Base-by-base conservation (phyloP, 2,329 filamentous ascomycete species). In the Exophiala viscosa region DNA sequence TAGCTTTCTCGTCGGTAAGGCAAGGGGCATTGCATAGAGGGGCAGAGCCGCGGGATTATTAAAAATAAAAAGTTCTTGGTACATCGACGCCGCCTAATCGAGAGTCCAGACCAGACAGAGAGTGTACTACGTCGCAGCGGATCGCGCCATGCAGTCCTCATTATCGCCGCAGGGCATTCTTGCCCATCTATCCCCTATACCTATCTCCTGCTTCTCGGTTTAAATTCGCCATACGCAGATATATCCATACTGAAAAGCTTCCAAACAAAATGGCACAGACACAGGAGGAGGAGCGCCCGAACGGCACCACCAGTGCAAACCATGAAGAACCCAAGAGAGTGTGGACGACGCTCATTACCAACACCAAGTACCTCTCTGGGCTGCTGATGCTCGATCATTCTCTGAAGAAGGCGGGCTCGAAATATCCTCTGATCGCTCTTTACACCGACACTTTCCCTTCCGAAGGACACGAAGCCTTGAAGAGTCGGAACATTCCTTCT, bases 301-400 rank as follows among this genome's bases (percentile, higher is more conserved):
- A 49, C 17, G 23, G 36, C 38, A 40, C 20, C 13, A 17, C n/a
- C 5, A 17, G n/a, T 13, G 23, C 23, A 10, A 14, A 10, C 33
- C 36, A 28, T 28, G 33, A 48, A n/a, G 34, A 31, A 15, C 45
- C 52, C 11, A 59, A 62, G 48, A 66, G 68, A 88, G 89, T 93
- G 67, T 96, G 89, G 89, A 89, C 88, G 23, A 88, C 85, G 9
- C 79, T 95, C 61, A 90, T 96, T 67, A 95, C 90, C 54, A 95
- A 93, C 72, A 83, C 82, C 44, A 78, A 79, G 63, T 95, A 95
- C 70, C 83, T 95, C 55, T 80, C 87, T 5, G 90, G 90, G 42
- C 84, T 95, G 45, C 77, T 95, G 49, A 90, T 88, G 1, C 85
- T 96, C 57, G 80, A 90, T 66, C 82, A 87, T 71, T 88, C 87